phyloP scores from a whole-genome alignment of 192 early-diverging fungal genomes.

The Mortierella alpina region DNA sequence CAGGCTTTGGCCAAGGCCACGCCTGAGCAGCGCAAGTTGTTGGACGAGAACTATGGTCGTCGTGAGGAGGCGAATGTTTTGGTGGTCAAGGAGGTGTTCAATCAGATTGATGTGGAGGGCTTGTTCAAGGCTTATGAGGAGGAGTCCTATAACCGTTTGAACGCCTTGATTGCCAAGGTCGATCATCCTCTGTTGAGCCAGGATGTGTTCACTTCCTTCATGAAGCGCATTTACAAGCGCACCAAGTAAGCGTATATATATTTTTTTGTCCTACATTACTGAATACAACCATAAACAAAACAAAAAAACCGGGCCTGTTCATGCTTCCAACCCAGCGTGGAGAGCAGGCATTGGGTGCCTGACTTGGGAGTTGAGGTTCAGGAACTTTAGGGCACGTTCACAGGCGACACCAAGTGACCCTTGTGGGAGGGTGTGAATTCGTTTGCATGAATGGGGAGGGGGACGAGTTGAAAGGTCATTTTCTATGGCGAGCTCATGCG shows the following conservation, averaged over 20 bases:
- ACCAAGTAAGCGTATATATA: conserved; percentile 70
- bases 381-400: too few relatives aligned
- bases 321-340: not conserved
- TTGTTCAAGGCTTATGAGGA: conserved; percentile 93
- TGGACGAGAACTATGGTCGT: conserved; percentile 93
- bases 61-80: conserved; percentile 80
- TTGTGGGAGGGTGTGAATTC: too few relatives aligned
- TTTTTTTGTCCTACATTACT: too few relatives aligned
- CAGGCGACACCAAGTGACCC: not conserved
- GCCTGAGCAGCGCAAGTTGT: conserved; percentile 86
- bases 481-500: not conserved
- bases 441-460: too few relatives aligned
- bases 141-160: conserved; percentile 77
- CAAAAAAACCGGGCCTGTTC: too few relatives aligned
- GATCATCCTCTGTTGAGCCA: conserved; percentile 85
- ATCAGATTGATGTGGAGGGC: conserved; percentile 80
- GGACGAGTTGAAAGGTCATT: not conserved
- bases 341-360: too few relatives aligned
- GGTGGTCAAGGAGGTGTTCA: conserved; percentile 87
- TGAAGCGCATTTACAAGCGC: conserved; percentile 97
- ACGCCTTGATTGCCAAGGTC: conserved; percentile 80
- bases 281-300: too few relatives aligned
- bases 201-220: conserved; percentile 90
- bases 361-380: too few relatives aligned
- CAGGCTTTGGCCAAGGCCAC: conserved; percentile 83